Evolutionary conservation across 306 rosid genomes (phyloP).

Genomic region (Vigna reflexopilosa): DNA sequence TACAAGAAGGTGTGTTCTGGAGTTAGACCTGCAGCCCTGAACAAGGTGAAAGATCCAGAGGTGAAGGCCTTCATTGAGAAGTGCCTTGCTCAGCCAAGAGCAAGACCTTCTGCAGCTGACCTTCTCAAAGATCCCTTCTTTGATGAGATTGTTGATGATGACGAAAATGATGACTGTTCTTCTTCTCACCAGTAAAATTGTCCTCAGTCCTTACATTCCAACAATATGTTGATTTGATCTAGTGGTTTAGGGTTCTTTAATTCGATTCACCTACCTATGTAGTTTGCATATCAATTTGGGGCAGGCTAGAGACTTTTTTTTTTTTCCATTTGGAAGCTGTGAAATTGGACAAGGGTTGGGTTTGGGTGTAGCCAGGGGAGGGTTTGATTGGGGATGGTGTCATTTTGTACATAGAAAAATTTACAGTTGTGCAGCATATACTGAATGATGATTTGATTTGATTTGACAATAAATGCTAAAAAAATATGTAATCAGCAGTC

Average conservation of each 20-base stretch:
- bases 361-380: slow-evolving; percentile 22
- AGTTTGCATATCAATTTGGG: slow-evolving; percentile 38
- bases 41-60: slow-evolving; percentile 67
- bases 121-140: slow-evolving; percentile 84
- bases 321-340: slow-evolving; percentile 6
- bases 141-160: slow-evolving; percentile 58
- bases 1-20: slow-evolving; percentile 84
- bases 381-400: slow-evolving; percentile 46
- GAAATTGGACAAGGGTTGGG: slow-evolving; percentile 46
- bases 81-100: slow-evolving; percentile 76
- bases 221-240: slow-evolving; percentile 4
- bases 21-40: slow-evolving; percentile 68
- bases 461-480: slow-evolving; percentile 10
- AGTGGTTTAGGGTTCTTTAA: neutral
- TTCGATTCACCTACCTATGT: neutral
- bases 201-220: slow-evolving; percentile 9
- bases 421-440: slow-evolving; percentile 11
- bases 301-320: slow-evolving; percentile 7
- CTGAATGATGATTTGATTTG: slow-evolving; percentile 35
- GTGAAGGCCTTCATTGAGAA: slow-evolving; percentile 75
- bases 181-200: slow-evolving; percentile 32
- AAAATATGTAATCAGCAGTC: slow-evolving; percentile 4
- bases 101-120: slow-evolving; percentile 78
- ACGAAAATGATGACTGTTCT: slow-evolving; percentile 41
- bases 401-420: slow-evolving; percentile 48